phyloP scores from a whole-genome alignment of 768 basidiomycete species.

The Leccinellum rugosiceps region DNA sequence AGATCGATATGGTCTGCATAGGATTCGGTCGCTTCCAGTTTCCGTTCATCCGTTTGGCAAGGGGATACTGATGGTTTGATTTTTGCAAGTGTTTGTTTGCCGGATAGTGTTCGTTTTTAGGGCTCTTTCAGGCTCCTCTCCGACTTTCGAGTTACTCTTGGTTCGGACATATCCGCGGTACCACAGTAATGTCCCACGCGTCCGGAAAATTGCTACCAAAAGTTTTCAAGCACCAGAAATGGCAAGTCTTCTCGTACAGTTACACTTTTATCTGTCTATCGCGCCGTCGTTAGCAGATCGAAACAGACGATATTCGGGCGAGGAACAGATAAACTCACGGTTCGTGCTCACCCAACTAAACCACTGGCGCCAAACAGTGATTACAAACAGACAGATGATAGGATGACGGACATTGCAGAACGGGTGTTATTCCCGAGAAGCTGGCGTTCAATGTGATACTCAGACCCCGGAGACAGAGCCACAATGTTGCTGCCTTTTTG shows the following conservation, averaged over 20 bases:
- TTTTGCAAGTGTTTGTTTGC: slow-evolving; percentile 2
- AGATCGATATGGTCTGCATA: neutral
- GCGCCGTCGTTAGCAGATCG: too few species aligned
- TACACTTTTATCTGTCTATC: too few species aligned
- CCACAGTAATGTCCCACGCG: too few species aligned
- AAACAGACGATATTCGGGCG: too few species aligned
- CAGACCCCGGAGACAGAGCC: neutral
- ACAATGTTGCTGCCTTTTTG: neutral
- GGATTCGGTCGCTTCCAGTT: slow-evolving; percentile 11
- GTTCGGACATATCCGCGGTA: slow-evolving; percentile 12
- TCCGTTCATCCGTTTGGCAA: slow-evolving; percentile 31
- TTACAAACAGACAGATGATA: too few species aligned
- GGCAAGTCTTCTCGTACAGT: too few species aligned
- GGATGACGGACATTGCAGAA: slow-evolving; percentile 3
- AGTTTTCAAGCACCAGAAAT: too few species aligned
- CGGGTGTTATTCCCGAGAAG: neutral
- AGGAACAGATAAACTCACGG: too few species aligned
- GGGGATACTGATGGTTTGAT: slow-evolving; percentile 1
- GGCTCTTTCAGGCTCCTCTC: slow-evolving; percentile 25
- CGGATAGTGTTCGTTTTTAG: slow-evolving; percentile 2
- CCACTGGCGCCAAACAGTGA: too few species aligned
- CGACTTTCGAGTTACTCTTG: slow-evolving; percentile 14
- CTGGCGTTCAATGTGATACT: slow-evolving; percentile 2
- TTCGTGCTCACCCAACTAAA: too few species aligned
- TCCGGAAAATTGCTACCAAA: too few species aligned